A percentile compares a stretch with the other conserved stretches of the same genome.
These are phyloP conservation scores for Xylogone sp. DNA, from an alignment of 2,329 filamentous ascomycete genomes.

Conservation along the genomic window DNA sequence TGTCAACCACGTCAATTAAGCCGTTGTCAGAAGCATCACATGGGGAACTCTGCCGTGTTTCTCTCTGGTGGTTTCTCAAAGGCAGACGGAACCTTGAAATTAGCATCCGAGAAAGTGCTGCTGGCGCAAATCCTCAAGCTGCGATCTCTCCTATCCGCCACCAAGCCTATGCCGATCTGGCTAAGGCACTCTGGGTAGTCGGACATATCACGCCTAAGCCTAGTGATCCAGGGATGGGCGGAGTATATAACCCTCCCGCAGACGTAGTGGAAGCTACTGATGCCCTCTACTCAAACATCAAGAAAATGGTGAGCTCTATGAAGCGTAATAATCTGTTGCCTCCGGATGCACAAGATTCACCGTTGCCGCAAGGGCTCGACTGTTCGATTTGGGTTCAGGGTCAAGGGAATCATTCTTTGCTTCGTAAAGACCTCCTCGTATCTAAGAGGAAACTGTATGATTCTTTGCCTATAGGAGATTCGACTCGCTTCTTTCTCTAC, in stretches of 20 bases:
- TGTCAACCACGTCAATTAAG: slow-evolving; percentile 72
- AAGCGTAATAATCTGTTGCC: slow-evolving; percentile 77
- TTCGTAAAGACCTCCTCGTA: slow-evolving; percentile 38
- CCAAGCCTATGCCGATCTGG: slow-evolving; percentile 81
- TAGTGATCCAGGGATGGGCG: slow-evolving; percentile 27
- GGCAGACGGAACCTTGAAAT: slow-evolving; percentile 73
- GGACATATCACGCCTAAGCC: slow-evolving; percentile 42
- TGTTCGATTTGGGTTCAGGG: slow-evolving; percentile 80
- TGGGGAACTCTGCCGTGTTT: slow-evolving; percentile 66
- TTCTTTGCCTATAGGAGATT: slow-evolving; percentile 75
- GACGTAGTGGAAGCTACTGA: slow-evolving; percentile 44
- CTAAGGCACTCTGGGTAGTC: slow-evolving; percentile 82
- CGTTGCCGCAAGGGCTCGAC: slow-evolving; percentile 74
- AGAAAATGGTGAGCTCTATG: slow-evolving; percentile 77
- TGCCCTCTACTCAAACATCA: slow-evolving; percentile 59
- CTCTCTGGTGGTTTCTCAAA: slow-evolving; percentile 86
- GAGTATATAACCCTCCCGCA: neutral
- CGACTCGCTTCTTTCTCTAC: slow-evolving; percentile 69
- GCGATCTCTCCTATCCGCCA: slow-evolving; percentile 55
- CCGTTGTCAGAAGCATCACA: slow-evolving; percentile 61
- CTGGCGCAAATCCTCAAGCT: slow-evolving; percentile 48
- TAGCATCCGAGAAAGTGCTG: slow-evolving; percentile 62
- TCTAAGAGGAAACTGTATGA: slow-evolving; percentile 45
- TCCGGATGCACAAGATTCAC: slow-evolving; percentile 55
- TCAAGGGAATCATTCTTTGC: slow-evolving; percentile 23